Evolutionary conservation across 371 early-diverging fungal genomes (phyloP).

Genomic region (Blakeslea trispora): DNA sequence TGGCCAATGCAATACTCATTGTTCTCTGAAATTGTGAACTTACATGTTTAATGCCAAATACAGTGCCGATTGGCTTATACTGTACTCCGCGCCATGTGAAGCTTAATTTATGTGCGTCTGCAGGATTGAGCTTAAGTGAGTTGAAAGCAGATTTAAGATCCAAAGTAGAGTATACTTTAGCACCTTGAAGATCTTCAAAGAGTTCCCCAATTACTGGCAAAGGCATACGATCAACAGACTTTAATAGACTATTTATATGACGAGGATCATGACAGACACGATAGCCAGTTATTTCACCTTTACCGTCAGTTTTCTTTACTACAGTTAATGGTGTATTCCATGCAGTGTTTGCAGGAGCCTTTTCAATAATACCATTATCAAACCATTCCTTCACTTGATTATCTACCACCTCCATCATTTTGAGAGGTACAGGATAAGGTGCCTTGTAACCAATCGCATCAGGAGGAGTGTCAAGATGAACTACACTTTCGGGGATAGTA

Average conservation of each 20-base stretch:
- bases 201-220: slow-evolving; percentile 15
- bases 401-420: background rate
- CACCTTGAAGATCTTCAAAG: slow-evolving; percentile 16
- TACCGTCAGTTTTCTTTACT: slow-evolving; percentile 13
- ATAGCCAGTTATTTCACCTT: slow-evolving; percentile 10
- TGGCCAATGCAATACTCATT: slow-evolving; percentile 2
- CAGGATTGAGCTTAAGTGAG: slow-evolving; percentile 3
- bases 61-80: background rate
- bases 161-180: slow-evolving; percentile 6
- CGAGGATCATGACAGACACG: slow-evolving; percentile 20
- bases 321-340: slow-evolving; percentile 12
- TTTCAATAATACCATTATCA: too few relatives aligned
- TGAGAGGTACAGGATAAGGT: slow-evolving; percentile 12
- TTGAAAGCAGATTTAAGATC: slow-evolving; percentile 19
- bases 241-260: slow-evolving; percentile 8
- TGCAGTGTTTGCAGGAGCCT: slow-evolving; percentile 1
- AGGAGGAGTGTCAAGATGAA: slow-evolving; percentile 1
- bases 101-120: slow-evolving; percentile 9
- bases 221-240: slow-evolving; percentile 8
- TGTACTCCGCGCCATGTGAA: slow-evolving; percentile 10
- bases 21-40: slow-evolving; percentile 3
- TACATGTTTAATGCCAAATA: slow-evolving; percentile 14
- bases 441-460: slow-evolving; percentile 5
- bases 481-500: too few relatives aligned
- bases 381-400: too few relatives aligned